Conservation (phyloP, 2,329 filamentous ascomycete genomes). For the Diaporthe sp. region DNA sequence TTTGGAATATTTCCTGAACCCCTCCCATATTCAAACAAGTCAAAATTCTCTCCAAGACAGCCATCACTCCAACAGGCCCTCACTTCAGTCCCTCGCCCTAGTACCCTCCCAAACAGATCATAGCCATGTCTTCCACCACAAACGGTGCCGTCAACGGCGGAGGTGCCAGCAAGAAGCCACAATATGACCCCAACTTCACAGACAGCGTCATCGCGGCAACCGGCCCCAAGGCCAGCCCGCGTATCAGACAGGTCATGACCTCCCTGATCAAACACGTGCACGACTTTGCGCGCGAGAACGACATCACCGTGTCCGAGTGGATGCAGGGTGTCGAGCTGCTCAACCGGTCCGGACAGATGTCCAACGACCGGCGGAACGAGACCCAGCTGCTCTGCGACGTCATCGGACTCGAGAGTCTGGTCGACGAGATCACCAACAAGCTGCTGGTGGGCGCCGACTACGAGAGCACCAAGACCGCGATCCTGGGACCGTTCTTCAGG, state of each 20-base stretch:
- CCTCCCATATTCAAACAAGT: not conserved
- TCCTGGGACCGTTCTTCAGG: constrained; percentile 89
- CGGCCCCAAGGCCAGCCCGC: constrained; percentile 77
- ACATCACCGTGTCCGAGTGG: constrained; percentile 87
- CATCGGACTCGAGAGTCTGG: constrained; percentile 79
- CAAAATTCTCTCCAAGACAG: not conserved
- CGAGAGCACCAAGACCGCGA: constrained; percentile 76
- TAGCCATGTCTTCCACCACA: constrained; percentile 12
- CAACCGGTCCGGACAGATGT: constrained; percentile 79
- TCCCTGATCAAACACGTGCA: constrained; percentile 81
- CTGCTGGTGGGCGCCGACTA: constrained; percentile 58
- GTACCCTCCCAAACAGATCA: not conserved
- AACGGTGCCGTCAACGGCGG: constrained; percentile 47
- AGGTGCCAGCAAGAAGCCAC: constrained; percentile 45
- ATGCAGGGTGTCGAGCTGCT: constrained; percentile 70
- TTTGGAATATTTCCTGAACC: not conserved
- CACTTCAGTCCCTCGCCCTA: not conserved
- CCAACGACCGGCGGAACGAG: constrained; percentile 78
- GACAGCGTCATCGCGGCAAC: constrained; percentile 79
- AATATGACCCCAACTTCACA: constrained; percentile 84
- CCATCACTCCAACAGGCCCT: not conserved
- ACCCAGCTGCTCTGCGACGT: constrained; percentile 80
- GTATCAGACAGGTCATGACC: constrained; percentile 76
- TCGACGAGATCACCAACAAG: constrained; percentile 85
- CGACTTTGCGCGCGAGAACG: constrained; percentile 83